phyloP scores from a whole-genome alignment of 768 basidiomycete genomes.

The Aureoboletus auriporus region DNA sequence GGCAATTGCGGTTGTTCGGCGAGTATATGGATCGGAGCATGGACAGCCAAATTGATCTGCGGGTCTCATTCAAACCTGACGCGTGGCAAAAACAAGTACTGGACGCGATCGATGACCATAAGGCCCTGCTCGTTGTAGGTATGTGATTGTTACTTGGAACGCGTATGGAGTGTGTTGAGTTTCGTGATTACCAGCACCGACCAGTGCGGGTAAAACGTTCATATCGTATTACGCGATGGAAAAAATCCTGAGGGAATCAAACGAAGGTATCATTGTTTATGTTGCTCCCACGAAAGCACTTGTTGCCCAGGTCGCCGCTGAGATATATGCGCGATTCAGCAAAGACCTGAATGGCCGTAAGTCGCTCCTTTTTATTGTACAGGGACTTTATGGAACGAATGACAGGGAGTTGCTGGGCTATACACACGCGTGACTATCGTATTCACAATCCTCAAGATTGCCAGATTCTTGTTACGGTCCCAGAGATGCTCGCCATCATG shows the following conservation, averaged over 20 bases:
- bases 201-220: conserved; percentile 74
- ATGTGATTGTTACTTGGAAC: conserved; percentile 6
- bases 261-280: conserved; percentile 68
- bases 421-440: conserved; percentile 62
- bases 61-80: conserved; percentile 64
- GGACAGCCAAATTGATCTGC: conserved; percentile 53
- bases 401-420: conserved; percentile 57
- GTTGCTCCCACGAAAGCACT: conserved; percentile 75
- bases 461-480: conserved; percentile 73
- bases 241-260: conserved; percentile 53
- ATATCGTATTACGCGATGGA: conserved; percentile 80
- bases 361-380: conserved; percentile 15
- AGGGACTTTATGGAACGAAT: not conserved
- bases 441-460: conserved; percentile 61
- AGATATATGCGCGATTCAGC: conserved; percentile 67
- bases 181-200: conserved; percentile 44
- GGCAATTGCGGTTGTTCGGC: conserved; percentile 70
- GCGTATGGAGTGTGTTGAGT: not conserved
- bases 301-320: conserved; percentile 67
- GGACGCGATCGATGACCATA: conserved; percentile 54
- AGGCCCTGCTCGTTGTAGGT: conserved; percentile 68
- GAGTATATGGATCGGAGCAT: conserved; percentile 71
- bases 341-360: conserved; percentile 48
- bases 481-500: conserved; percentile 66
- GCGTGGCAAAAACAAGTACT: conserved; percentile 68